Percentiles rank a stretch among this genome's conserved stretches.
Conservation (phyloP, 345 rosid genomes). For the Syzygium jambos region DNA sequence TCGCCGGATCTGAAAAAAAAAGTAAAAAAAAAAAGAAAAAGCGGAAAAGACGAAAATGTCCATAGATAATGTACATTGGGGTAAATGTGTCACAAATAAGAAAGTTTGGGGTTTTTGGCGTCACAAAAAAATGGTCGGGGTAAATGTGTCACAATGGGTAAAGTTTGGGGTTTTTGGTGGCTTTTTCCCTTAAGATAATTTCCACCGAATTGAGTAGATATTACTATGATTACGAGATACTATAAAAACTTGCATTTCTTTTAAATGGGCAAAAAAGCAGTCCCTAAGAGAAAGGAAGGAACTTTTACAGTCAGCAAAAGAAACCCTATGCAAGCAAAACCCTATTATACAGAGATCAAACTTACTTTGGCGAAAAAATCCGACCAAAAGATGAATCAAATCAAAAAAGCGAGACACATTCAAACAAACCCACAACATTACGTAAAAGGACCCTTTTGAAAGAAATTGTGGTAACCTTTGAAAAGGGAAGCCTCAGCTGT, state of each 20-base stretch:
- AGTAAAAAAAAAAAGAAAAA: too few relatives aligned
- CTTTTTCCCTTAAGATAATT: neutral
- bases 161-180: too few relatives aligned
- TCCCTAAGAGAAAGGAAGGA: neutral
- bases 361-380: neutral
- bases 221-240: neutral
- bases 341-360: neutral
- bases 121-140: too few relatives aligned
- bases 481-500: constrained; percentile 14
- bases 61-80: too few relatives aligned
- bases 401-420: constrained; percentile 6
- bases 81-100: too few relatives aligned
- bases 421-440: neutral
- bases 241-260: neutral
- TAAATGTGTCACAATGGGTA: too few relatives aligned
- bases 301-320: neutral
- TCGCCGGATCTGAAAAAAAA: too few relatives aligned
- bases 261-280: neutral
- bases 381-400: neutral
- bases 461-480: neutral
- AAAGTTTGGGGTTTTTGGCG: too few relatives aligned
- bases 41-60: too few relatives aligned
- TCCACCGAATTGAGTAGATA: neutral
- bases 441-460: neutral
- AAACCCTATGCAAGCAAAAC: neutral